A percentile compares a stretch with the other conserved stretches of the same genome.
These are phyloP conservation scores for Mycena belliarum DNA, from an alignment of 768 basidiomycete genomes.

Conservation along the genomic window DNA sequence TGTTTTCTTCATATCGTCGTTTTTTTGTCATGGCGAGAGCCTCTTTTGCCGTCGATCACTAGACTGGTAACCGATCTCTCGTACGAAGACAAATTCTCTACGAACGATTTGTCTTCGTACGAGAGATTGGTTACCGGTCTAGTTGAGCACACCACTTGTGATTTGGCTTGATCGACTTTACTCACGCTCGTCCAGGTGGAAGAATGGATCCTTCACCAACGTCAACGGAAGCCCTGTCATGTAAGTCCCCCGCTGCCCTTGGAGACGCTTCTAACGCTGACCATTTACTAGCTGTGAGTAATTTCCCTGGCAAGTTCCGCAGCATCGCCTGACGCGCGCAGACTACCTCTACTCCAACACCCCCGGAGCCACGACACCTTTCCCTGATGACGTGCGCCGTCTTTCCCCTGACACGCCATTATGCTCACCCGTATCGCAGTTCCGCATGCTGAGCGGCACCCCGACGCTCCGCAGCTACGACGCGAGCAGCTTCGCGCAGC, in stretches of 20 bases:
- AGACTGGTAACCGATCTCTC: no score
- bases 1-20: no score
- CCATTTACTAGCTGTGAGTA: slow-evolving; percentile 20
- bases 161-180: no score
- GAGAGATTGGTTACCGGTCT: no score
- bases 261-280: not conserved
- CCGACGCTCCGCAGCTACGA: slow-evolving; percentile 35
- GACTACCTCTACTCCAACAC: slow-evolving; percentile 40
- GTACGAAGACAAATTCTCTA: no score
- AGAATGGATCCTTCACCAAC: slow-evolving; percentile 47
- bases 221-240: slow-evolving; percentile 38
- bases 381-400: slow-evolving; percentile 51
- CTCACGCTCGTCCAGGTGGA: slow-evolving; percentile 34
- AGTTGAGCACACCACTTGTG: no score
- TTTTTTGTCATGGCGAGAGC: no score
- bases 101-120: no score
- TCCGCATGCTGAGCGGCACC: slow-evolving; percentile 51
- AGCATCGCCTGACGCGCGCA: slow-evolving; percentile 19
- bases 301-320: not conserved
- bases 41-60: no score
- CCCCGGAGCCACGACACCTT: slow-evolving; percentile 48
- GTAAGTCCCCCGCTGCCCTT: slow-evolving; percentile 22
- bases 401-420: slow-evolving; percentile 5
- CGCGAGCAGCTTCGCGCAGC: slow-evolving; percentile 34
- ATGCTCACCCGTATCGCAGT: slow-evolving; percentile 30